Evolutionary conservation across 805 yeast genomes (phyloP).

Genomic region (Teunomyces gatunensis): DNA sequence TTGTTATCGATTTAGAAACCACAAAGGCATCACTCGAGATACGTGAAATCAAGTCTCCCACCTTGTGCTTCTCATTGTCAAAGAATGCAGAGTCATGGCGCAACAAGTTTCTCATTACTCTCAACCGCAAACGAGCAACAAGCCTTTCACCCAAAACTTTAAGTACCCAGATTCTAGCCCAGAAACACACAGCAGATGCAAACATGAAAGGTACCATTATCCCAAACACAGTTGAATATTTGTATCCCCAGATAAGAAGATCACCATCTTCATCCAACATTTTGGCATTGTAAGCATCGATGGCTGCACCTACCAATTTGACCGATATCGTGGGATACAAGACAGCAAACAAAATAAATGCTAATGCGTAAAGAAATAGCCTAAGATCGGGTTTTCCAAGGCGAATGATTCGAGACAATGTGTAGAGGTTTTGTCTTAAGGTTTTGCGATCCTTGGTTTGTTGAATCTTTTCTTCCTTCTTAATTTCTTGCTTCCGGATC

Average conservation of each 20-base stretch:
- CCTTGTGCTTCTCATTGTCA: conserved; percentile 44
- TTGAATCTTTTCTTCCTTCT: conserved; percentile 28
- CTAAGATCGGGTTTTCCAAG: conserved; percentile 40
- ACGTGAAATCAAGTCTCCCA: conserved; percentile 45
- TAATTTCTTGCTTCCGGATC: conserved; percentile 21
- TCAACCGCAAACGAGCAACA: conserved; percentile 40
- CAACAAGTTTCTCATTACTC: conserved; percentile 41
- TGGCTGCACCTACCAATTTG: conserved; percentile 41
- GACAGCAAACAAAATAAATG: conserved; percentile 42
- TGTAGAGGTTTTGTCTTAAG: conserved; percentile 32
- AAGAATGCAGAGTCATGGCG: conserved; percentile 42
- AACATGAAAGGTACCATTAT: conserved; percentile 45
- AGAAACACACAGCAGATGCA: conserved; percentile 42
- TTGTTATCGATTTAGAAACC: conserved; percentile 43
- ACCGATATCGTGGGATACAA: conserved; percentile 44
- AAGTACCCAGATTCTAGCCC: conserved; percentile 46
- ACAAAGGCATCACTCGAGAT: conserved; percentile 46
- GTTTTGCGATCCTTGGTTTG: conserved; percentile 23
- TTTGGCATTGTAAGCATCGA: conserved; percentile 40
- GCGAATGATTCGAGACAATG: conserved; percentile 36
- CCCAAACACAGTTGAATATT: conserved; percentile 38
- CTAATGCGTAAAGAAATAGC: conserved; percentile 38
- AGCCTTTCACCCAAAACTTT: conserved; percentile 41
- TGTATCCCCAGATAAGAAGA: conserved; percentile 44
- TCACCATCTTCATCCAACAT: conserved; percentile 37